These are phyloP conservation scores for Ascochyta koolunga DNA, from an alignment of 2,329 filamentous ascomycete species.

Conservation along the genomic window DNA sequence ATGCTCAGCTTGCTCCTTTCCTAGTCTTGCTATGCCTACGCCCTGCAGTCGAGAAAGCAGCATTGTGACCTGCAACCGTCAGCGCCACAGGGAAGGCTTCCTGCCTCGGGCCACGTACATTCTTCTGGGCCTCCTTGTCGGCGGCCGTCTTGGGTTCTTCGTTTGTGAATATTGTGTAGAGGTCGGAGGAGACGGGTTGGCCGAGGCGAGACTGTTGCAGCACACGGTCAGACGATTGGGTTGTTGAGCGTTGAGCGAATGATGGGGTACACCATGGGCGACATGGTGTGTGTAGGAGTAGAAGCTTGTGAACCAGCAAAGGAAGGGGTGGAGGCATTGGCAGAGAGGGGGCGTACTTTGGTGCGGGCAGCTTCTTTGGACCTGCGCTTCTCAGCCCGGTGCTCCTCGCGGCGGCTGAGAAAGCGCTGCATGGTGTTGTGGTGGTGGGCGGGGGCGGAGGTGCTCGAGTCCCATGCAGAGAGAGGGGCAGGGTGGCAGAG, in stretches of 20 bases:
- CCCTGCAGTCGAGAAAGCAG: slow-evolving; percentile 60
- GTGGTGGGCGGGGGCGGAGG: not conserved
- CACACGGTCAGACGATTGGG: slow-evolving; percentile 34
- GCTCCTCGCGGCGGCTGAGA: slow-evolving; percentile 71
- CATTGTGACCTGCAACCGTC: slow-evolving; percentile 54
- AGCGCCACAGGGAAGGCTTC: too few species aligned
- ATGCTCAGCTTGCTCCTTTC: slow-evolving; percentile 68
- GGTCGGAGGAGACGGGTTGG: slow-evolving; percentile 50
- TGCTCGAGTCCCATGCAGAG: slow-evolving; percentile 25
- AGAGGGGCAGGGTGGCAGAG: not conserved
- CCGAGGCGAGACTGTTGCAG: slow-evolving; percentile 33
- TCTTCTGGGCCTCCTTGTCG: slow-evolving; percentile 64
- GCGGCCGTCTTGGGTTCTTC: slow-evolving; percentile 57
- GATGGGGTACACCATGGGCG: slow-evolving; percentile 17
- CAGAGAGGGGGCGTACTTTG: slow-evolving; percentile 41
- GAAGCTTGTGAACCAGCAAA: slow-evolving; percentile 27
- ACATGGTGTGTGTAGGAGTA: slow-evolving; percentile 28
- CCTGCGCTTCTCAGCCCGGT: slow-evolving; percentile 44
- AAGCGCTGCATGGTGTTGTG: slow-evolving; percentile 63
- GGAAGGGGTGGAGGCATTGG: slow-evolving; percentile 21
- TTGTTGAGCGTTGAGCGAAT: slow-evolving; percentile 19
- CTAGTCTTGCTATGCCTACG: slow-evolving; percentile 61
- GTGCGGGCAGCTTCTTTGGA: slow-evolving; percentile 37
- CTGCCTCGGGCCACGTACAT: slow-evolving; percentile 37
- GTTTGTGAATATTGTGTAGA: slow-evolving; percentile 69